A percentile compares a stretch with the other conserved stretches of the same genome.
These are phyloP conservation scores for Alliaria petiolata DNA, from an alignment of 345 rosid species.

Conservation along the genomic window DNA sequence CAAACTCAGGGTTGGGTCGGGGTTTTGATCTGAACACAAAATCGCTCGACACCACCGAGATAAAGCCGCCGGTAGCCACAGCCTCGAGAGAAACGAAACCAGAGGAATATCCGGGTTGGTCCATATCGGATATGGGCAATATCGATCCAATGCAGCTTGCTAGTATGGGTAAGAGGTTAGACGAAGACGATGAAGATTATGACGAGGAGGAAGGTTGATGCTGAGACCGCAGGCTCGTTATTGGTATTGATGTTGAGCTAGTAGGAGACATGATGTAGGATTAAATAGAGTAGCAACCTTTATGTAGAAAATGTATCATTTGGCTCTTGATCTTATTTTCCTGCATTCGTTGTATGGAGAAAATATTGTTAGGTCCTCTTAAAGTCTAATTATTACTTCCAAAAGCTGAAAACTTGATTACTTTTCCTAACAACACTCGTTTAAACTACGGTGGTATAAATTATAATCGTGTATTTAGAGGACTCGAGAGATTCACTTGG, in stretches of 20 bases:
- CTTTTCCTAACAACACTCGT: background rate
- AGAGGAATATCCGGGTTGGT: constrained; percentile 87
- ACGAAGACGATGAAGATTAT: constrained; percentile 93
- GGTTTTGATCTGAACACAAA: constrained; percentile 41
- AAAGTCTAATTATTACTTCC: background rate
- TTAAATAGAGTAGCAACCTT: constrained; percentile 16
- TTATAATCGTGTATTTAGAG: no score
- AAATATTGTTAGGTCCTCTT: background rate
- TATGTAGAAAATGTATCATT: constrained; percentile 22
- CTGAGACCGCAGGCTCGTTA: background rate
- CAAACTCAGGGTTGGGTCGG: constrained; percentile 18
- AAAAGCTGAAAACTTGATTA: background rate
- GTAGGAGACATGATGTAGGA: constrained; percentile 18
- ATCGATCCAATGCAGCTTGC: constrained; percentile 89
- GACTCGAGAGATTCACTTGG: no score
- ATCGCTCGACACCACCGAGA: constrained; percentile 62
- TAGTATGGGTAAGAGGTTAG: constrained; percentile 54
- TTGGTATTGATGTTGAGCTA: background rate
- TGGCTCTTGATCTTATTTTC: constrained; percentile 1
- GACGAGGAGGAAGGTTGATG: constrained; percentile 71
- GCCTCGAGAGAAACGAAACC: background rate
- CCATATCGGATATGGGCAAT: constrained; percentile 67
- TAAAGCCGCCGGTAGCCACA: constrained; percentile 36
- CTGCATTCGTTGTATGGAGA: background rate
- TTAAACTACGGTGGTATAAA: no score